phyloP scores from a whole-genome alignment of 1,284 basidiomycete species.

The Sporisorium iseilematis-ciliati region DNA sequence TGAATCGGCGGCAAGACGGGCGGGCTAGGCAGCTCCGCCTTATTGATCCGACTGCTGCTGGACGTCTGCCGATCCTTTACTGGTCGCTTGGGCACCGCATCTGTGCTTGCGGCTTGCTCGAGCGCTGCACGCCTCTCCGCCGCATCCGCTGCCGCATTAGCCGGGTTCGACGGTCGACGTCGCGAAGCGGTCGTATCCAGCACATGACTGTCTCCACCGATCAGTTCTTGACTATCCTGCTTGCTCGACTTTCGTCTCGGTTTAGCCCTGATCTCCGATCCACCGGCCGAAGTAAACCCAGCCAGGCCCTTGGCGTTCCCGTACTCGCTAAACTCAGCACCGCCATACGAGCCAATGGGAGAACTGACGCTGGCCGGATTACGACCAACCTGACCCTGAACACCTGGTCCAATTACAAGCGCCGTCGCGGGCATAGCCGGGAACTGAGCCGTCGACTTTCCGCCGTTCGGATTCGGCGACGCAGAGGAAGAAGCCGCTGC shows the following conservation, averaged over 20 bases:
- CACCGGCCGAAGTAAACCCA: conserved; percentile 55
- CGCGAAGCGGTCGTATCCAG: conserved; percentile 10
- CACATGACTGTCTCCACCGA: conserved; percentile 7
- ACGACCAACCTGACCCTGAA: conserved; percentile 60
- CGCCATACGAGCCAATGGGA: conserved; percentile 41
- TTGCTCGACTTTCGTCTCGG: conserved; percentile 29
- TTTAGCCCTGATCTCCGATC: conserved; percentile 28
- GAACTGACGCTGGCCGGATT: conserved; percentile 32
- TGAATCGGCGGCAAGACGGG: conserved; percentile 52
- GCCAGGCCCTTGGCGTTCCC: conserved; percentile 58
- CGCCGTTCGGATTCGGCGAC: conserved; percentile 32
- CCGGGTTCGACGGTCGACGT: conserved; percentile 35
- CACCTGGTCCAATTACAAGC: conserved; percentile 64
- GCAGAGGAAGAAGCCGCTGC: conserved; percentile 15
- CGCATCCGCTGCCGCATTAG: conserved; percentile 48
- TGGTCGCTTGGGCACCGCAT: conserved; percentile 17
- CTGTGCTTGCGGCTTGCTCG: conserved; percentile 3
- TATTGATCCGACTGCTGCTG: conserved; percentile 24
- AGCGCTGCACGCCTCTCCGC: conserved; percentile 47
- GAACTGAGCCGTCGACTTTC: conserved; percentile 24
- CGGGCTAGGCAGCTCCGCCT: conserved; percentile 37
- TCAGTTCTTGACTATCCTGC: conserved; percentile 32
- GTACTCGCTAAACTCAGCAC: conserved; percentile 35
- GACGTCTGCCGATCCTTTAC: conserved; percentile 29
- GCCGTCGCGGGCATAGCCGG: conserved; percentile 58